Evolutionary conservation across 176 grass and related monocot species (phyloP).

Genomic region (Juncus inflexus): DNA sequence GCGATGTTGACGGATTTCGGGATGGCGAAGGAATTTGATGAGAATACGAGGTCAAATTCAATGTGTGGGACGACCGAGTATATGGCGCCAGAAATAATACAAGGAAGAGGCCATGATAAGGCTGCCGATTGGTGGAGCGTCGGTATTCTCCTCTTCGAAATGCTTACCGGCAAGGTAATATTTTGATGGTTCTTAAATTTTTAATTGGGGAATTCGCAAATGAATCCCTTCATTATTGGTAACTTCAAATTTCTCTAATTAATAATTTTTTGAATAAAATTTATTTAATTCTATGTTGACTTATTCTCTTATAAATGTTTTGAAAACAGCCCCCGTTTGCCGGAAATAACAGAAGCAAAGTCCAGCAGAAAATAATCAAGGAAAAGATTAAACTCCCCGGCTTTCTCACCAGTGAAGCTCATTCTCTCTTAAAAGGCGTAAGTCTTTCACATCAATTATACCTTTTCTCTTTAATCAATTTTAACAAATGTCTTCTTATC

Average conservation of each 20-base stretch:
- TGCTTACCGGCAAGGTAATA: conserved; percentile 89
- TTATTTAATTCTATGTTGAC: conserved; percentile 14
- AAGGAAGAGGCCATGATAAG: conserved; percentile 89
- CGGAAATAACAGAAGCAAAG: conserved; percentile 69
- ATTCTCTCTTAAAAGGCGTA: conserved; percentile 93
- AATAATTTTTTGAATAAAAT: background rate
- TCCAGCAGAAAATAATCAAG: conserved; percentile 94
- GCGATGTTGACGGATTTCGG: conserved; percentile 97
- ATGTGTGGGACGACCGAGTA: conserved; percentile 93
- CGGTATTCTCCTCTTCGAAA: conserved; percentile 95
- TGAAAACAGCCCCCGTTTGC: conserved; percentile 71
- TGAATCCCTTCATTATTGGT: background rate
- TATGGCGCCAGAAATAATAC: conserved; percentile 97
- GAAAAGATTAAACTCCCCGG: conserved; percentile 83
- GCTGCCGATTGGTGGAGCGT: conserved; percentile 99
- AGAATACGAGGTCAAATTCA: conserved; percentile 94
- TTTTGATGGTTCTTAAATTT: background rate
- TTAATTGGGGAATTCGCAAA: conserved; percentile 5
- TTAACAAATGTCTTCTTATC: background rate
- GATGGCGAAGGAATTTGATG: conserved; percentile 92
- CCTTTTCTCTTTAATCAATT: background rate
- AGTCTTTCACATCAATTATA: conserved; percentile 27
- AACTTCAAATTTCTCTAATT: background rate
- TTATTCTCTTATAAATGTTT: conserved; percentile 1
- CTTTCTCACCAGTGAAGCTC: conserved; percentile 80